Conservation (phyloP, 2,329 filamentous ascomycete genomes). For the Pyrenochaeta sp. region DNA sequence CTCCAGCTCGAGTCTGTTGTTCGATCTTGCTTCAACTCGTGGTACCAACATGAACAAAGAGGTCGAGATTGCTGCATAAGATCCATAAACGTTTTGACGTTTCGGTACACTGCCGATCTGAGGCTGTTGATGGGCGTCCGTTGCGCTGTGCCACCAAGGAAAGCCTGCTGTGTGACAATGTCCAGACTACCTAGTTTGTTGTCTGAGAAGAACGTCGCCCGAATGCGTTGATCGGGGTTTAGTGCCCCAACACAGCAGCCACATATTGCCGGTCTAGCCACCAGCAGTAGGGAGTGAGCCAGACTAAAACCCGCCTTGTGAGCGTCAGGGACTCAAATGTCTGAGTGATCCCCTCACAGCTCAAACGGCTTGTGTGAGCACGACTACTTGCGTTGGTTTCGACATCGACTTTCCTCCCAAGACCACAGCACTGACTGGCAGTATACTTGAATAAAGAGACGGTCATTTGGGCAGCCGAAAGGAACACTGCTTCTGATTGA, state of each 20-base stretch:
- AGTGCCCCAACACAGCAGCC: conserved; percentile 13
- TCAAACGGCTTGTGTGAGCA: too few relatives aligned
- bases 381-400: too few relatives aligned
- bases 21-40: conserved; percentile 8
- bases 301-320: neutral
- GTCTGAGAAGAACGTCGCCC: conserved; percentile 7
- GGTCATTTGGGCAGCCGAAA: too few relatives aligned
- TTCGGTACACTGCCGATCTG: conserved; percentile 22
- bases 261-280: conserved; percentile 9
- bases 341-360: too few relatives aligned
- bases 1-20: conserved; percentile 12
- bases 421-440: too few relatives aligned
- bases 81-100: conserved; percentile 24
- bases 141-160: conserved; percentile 19
- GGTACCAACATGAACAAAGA: conserved; percentile 14
- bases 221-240: conserved; percentile 7
- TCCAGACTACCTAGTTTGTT: conserved; percentile 1
- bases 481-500: too few relatives aligned
- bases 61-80: conserved; percentile 22
- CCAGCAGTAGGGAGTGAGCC: too few relatives aligned
- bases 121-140: conserved; percentile 12
- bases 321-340: neutral
- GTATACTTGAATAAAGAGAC: too few relatives aligned
- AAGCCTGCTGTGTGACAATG: conserved; percentile 17
- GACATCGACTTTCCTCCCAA: too few relatives aligned